Conservation (phyloP, 2,329 filamentous ascomycete species). For the Dichotomopilus funicola region DNA sequence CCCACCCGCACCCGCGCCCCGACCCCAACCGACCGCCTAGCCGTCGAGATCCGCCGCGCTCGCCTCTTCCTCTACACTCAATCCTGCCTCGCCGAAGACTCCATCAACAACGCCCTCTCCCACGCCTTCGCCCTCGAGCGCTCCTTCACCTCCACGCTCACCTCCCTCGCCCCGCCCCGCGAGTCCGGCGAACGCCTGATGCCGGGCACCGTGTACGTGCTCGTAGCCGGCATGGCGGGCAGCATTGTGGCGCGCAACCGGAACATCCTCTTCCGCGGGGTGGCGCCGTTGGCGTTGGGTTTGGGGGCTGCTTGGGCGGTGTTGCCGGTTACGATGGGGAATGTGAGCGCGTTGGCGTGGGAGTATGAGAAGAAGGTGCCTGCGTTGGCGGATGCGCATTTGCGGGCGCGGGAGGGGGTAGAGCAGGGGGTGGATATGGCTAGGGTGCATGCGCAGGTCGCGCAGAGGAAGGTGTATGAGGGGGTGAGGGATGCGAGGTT, state of each 20-base stretch:
- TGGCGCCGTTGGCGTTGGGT: conserved; percentile 72
- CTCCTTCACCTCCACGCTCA: conserved; percentile 82
- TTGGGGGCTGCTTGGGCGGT: conserved; percentile 77
- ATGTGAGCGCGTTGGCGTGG: conserved; percentile 82
- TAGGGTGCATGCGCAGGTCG: conserved; percentile 65
- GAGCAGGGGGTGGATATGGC: conserved; percentile 66
- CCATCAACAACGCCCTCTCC: conserved; percentile 76
- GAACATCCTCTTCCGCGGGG: conserved; percentile 71
- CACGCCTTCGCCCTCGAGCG: conserved; percentile 78
- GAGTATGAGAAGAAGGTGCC: conserved; percentile 88
- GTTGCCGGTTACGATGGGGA: conserved; percentile 82
- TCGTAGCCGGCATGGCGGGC: conserved; percentile 91
- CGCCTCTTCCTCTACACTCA: conserved; percentile 76
- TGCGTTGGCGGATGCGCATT: conserved; percentile 72
- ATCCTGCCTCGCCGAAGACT: conserved; percentile 68
- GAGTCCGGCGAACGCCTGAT: conserved; percentile 84
- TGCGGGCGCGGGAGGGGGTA: conserved; percentile 62
- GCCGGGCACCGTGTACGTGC: conserved; percentile 84
- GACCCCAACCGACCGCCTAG: conserved; percentile 84
- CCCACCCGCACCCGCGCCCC: conserved; percentile 37
- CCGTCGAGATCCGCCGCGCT: conserved; percentile 69
- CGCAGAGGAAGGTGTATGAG: conserved; percentile 67
- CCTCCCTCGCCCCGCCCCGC: conserved; percentile 77
- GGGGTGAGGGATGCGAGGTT: conserved; percentile 72
- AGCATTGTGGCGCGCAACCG: conserved; percentile 86